Evolutionary conservation across 305 asterid genomes (phyloP).

Genomic region (Fraxinus paxiana): DNA sequence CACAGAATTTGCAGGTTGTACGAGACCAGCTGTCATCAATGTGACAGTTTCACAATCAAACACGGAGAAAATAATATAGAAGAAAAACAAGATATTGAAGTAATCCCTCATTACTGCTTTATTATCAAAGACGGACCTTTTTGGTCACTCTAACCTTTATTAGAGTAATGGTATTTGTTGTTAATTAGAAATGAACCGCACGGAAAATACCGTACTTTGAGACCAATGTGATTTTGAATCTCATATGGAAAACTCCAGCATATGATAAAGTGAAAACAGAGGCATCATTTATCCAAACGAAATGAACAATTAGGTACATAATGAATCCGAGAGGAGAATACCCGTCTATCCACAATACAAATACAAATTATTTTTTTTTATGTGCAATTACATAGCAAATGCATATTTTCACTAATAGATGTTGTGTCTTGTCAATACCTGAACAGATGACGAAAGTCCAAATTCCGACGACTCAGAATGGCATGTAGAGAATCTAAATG

Average conservation of each 20-base stretch:
- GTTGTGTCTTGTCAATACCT: slow-evolving; percentile 23
- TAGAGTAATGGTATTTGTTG: not conserved
- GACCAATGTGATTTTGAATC: not conserved
- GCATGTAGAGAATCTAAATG: slow-evolving; percentile 42
- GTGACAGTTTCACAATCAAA: slow-evolving; percentile 12
- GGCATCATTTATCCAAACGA: not conserved
- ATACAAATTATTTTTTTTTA: slow-evolving; percentile 1
- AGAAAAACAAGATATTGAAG: not conserved
- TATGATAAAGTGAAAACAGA: not conserved
- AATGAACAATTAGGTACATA: not conserved
- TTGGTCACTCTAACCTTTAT: not conserved
- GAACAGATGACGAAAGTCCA: slow-evolving; percentile 42
- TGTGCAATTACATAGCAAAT: slow-evolving; percentile 6
- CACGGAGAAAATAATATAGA: not conserved
- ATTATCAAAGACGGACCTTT: not conserved
- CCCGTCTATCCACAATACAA: not conserved
- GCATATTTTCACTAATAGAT: slow-evolving; percentile 21
- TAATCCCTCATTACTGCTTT: not conserved
- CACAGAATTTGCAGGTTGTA: not conserved
- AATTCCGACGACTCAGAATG: slow-evolving; percentile 53
- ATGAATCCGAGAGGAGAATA: not conserved
- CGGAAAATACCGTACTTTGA: not conserved
- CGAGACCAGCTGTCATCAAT: not conserved
- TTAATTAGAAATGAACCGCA: slow-evolving; percentile 3
- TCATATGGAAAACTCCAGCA: not conserved